These are phyloP conservation scores for Candida germanica DNA, from an alignment of 805 yeast genomes.

Conservation along the genomic window DNA sequence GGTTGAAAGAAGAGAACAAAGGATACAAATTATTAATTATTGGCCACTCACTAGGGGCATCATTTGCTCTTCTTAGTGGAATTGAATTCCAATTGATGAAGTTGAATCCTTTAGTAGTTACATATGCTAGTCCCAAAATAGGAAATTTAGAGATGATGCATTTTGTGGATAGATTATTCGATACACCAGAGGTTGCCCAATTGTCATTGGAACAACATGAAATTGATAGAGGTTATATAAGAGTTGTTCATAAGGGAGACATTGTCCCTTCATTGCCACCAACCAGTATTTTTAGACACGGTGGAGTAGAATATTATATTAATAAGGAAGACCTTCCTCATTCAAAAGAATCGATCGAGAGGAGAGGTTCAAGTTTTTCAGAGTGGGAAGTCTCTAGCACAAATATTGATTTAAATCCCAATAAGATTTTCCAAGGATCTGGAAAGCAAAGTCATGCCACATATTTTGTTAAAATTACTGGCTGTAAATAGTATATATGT, in stretches of 20 bases:
- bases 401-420: neutral
- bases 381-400: conserved; percentile 3
- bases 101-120: conserved; percentile 49
- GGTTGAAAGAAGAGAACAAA: conserved; percentile 35
- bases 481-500: conserved; percentile 19
- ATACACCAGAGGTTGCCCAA: conserved; percentile 27
- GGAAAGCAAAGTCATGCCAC: conserved; percentile 30
- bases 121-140: conserved; percentile 64
- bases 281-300: conserved; percentile 38
- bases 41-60: conserved; percentile 81
- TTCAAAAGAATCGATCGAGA: conserved; percentile 14
- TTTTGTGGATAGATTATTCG: conserved; percentile 52
- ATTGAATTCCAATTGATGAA: conserved; percentile 58
- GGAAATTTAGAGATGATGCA: conserved; percentile 51
- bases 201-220: conserved; percentile 20
- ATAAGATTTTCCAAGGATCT: conserved; percentile 19
- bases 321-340: conserved; percentile 40
- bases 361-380: conserved; percentile 8
- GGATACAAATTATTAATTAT: conserved; percentile 51
- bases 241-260: conserved; percentile 60
- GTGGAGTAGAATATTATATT: conserved; percentile 52
- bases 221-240: conserved; percentile 40
- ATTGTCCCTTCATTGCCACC: conserved; percentile 62
- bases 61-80: conserved; percentile 61
- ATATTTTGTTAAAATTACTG: conserved; percentile 29